Conservation (phyloP, 441 rosid genomes). For the Dalechampia spathulata region DNA sequence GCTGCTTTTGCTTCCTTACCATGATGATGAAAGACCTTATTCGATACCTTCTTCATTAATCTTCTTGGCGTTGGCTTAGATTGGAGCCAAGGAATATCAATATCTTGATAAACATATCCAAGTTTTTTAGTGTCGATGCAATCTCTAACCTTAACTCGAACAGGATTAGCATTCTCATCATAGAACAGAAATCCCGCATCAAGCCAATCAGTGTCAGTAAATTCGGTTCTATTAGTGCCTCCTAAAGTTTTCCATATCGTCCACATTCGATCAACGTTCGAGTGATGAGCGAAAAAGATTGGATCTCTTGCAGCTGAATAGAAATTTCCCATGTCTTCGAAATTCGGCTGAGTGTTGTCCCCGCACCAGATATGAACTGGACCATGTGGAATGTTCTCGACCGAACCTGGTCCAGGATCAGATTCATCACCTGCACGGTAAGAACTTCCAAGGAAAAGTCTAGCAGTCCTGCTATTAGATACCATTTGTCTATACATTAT, state of each 20-base stretch:
- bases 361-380: slow-evolving; percentile 42
- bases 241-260: slow-evolving; percentile 46
- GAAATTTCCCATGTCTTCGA: slow-evolving; percentile 56
- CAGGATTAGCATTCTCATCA: slow-evolving; percentile 46
- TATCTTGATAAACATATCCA: slow-evolving; percentile 41
- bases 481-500: slow-evolving; percentile 59
- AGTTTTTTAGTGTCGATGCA: slow-evolving; percentile 30
- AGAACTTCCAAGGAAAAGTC: slow-evolving; percentile 36
- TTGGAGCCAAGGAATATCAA: slow-evolving; percentile 44
- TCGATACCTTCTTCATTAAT: slow-evolving; percentile 11
- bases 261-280: slow-evolving; percentile 58
- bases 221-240: slow-evolving; percentile 21
- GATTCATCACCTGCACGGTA: slow-evolving; percentile 47
- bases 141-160: slow-evolving; percentile 44
- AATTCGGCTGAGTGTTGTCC: slow-evolving; percentile 34
- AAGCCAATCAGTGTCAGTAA: slow-evolving; percentile 44
- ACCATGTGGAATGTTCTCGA: slow-evolving; percentile 50
- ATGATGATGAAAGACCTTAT: not conserved
- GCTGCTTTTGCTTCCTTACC: slow-evolving; percentile 29
- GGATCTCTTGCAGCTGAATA: slow-evolving; percentile 61
- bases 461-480: slow-evolving; percentile 37
- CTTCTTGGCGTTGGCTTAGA: slow-evolving; percentile 39
- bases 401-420: slow-evolving; percentile 40
- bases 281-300: slow-evolving; percentile 45
- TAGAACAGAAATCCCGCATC: slow-evolving; percentile 38